Base-by-base conservation (phyloP, 108 stramenopile species). In the Nitzschia sp. region DNA sequence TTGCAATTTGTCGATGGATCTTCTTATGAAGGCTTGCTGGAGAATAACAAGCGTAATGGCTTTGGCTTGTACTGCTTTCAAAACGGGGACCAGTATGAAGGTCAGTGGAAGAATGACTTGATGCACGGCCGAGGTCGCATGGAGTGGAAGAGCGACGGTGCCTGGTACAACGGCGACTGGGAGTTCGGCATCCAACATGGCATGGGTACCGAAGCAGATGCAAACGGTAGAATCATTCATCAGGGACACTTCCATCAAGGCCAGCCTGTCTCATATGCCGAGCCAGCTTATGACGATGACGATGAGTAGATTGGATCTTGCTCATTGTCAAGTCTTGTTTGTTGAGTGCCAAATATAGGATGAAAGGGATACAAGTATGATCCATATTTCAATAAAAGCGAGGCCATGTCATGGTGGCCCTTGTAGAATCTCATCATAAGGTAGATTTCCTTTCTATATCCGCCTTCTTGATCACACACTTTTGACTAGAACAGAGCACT, bases 1-100 rank as follows among this genome's bases (percentile, higher is more conserved):
- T 53, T 72, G 59, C 45, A 19, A 13, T 72, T 56, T 34, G 28
- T 8, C 1, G 30, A 72, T 26, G 77, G 75, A 6, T 67, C 62
- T 45, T 28, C 3, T 21, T 70, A 76, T 65, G 69, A 70, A 33
- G 75, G 75, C 0, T 42, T 64, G 21, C 61, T 69, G 30, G 62
- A 64, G 26, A 46, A 70, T 59, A 33, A 61, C 29, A 34, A 64
- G 31, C 35, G 62, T 29, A n/a, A 70, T 46, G 75, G 75, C 5
- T 57, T 55, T 30, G 75, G 61, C 9, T 26, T 47, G 34, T 60
- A 70, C 36, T 32, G 25, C 38, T 74, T 59, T 48, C 5, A 17
- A 5, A 48, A 48, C 54, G 59, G 69, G 27, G 54, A 59, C 21
- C 33, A 60, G 21, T 70, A 59, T 27, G 46, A 59, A 36, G 69